Evolutionary conservation across 345 rosid species (phyloP), one percentile per base, ranked within the genome.

Genomic region (Cardamine occulta): DNA sequence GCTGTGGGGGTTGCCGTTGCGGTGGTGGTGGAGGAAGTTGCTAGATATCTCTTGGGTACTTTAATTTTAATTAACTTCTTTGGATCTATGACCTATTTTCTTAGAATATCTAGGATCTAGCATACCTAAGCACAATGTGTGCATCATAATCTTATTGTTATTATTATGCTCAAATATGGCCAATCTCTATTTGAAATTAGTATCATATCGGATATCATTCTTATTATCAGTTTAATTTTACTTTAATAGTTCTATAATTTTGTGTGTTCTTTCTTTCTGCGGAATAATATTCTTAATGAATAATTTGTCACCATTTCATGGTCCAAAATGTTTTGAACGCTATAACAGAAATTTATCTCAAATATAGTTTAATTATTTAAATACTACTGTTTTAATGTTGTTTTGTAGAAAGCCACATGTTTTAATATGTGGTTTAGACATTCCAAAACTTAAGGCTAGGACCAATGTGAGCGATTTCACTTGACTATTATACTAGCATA

Each of bases 11-110:
- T 54, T 8, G 52, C 19, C 1, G 37, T 42, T 21, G 54, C 1
- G 39, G 40, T 5, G 3, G 69, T 18, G 9, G 31, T 14, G 59
- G 49, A 9, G 65, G 74, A 21, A 44, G 47, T 49, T 21, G 44
- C 11, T 60, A 49, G 67, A 48, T 59, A 72, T 31, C 49, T 49
- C 18, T 32, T 40, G 70, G 14, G 24, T 58, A 35, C 19, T 34
- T 34, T 58, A 35, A 14, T 34, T 34, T 65, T 31, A 19, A 8
- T 3, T 19, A 61, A 72, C 51, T 24, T 70, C 35, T 21, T 44
- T n/a, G 52, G 21, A 55, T 59, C 19, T 18, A 18, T 60, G 47
- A 5, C 47, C 65, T 7, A 59, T 5, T 59, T 35, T 24, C 65
- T 34, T 18, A 35, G 47, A 60, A 11, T 28, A 24, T 24, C 28